Evolutionary conservation across 352 stramenopile genomes (phyloP), one percentile per base, ranked within the genome.

Genomic region (Phytophthora pini): DNA sequence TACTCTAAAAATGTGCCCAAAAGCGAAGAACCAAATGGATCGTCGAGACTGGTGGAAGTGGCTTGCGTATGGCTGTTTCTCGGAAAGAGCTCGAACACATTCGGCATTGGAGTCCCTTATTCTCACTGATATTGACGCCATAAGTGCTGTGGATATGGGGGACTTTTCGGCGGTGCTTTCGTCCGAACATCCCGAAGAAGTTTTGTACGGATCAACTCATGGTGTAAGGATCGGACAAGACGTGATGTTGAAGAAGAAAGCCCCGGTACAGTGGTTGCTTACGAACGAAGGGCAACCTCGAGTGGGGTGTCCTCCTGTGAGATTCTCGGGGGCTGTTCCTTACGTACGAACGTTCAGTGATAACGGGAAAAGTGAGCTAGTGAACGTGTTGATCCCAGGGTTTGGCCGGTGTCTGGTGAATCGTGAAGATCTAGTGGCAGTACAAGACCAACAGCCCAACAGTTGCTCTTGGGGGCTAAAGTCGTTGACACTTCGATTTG

Each of bases 51-150:
- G 59, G 46, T 65, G 61, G 54, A 64, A 70, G 40, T 70, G 61
- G 61, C 15, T 65, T 1, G 61, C 61, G 0, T 70, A 70, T 32
- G 61, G 36, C 1, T 59, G 50, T n/a, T 70, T 70, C 39, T 70
- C 61, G 11, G 43, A 65, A 20, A 40, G 61, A 51, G 62, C 62
- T 13, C 55, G 41, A 26, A 36, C 12, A 20, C 39, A 29, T 29
- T 70, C 62, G 12, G 39, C 41, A 4, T 26, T 70, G 26, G 47
- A 56, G 50, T 56, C 55, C 4, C 17, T 70, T 3, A 34, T 39
- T 4, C 22, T 70, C 3, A 46, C 20, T n/a, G 44, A 49, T 27
- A 51, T 65, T 40, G 55, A 51, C 20, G 29, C 54, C 5, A 45
- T 70, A 3, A 47, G 38, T 15, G 50, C 31, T 27, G 29, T 39